Conservation (phyloP, 257 asterid species). For the Schizonepeta tenuifolia region DNA sequence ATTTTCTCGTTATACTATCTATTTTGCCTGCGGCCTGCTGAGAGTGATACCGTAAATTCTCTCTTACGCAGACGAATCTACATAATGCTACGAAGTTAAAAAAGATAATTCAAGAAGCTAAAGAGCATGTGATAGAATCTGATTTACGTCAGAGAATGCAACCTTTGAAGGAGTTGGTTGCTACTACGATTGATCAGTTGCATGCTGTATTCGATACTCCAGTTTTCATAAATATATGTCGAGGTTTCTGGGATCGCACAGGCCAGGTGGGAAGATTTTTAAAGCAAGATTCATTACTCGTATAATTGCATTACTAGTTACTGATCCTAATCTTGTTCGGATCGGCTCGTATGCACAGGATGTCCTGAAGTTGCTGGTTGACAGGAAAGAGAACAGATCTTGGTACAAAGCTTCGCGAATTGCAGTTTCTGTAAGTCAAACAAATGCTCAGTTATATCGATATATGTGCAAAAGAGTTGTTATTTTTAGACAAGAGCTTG, state of each 20-base stretch:
- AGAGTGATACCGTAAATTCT: not conserved
- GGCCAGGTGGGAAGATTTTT: constrained; percentile 64
- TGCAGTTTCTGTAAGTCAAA: constrained; percentile 72
- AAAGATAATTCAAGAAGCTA: constrained; percentile 80
- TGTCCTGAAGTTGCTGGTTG: constrained; percentile 70
- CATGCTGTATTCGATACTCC: constrained; percentile 67
- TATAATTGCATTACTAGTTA: not conserved
- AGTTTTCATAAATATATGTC: constrained; percentile 70
- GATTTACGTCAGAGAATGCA: constrained; percentile 71
- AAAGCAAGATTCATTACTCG: not conserved
- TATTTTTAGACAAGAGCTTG: not conserved
- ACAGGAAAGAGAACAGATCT: constrained; percentile 69
- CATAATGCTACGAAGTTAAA: constrained; percentile 81
- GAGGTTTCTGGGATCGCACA: constrained; percentile 95
- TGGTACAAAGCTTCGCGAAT: constrained; percentile 90
- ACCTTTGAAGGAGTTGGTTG: constrained; percentile 78
- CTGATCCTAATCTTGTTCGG: constrained; percentile 15
- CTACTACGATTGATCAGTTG: constrained; percentile 58
- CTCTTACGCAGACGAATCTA: constrained; percentile 58
- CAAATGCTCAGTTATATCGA: constrained; percentile 33
- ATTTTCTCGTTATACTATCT: not conserved
- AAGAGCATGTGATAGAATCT: constrained; percentile 69
- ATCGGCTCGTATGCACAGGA: constrained; percentile 53
- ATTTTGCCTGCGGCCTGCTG: not conserved
- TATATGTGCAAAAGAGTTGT: not conserved